Evolutionary conservation across 2,329 filamentous ascomycete species (phyloP), one percentile per base, ranked within the genome.

Genomic region (Diplodia mutila): DNA sequence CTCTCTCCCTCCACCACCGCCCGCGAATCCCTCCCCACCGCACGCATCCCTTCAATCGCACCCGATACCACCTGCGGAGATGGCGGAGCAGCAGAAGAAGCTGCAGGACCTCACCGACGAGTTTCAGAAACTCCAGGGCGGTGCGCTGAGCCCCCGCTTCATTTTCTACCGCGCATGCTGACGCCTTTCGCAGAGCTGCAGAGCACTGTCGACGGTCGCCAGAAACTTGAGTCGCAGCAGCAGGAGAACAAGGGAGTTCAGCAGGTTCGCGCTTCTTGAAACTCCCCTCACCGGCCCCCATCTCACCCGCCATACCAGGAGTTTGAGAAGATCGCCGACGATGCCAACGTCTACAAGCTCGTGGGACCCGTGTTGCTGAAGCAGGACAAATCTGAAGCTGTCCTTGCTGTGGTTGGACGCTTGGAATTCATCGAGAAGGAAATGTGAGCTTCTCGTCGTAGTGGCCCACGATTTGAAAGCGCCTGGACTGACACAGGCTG

Each of bases 281-380:
- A 21, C 6, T n/a, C 3, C 4, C 37, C 23, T 12, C 18, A 4
- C 48, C 51, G 51, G 34, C 16, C 37, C 3, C 6, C 25, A 25
- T 48, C 18, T 65, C 42, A 57, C 42, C 34, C 59, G 21, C 48
- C 18, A n/a, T 23, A 16, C 6, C 71, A 95, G 90, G 94, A 98
- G 80, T 98, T 98, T 78, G 85, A 88, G 49, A 85, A 86, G 65
- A 85, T 98, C 68, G 87, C 89, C 73, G 90, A 94, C 46, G 91
- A 90, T 73, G 91, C 96, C 75, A 92, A 89, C 71, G 97, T 99
- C 79, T 99, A 97, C 87, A 99, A 98, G 81, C 88, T 97, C 51
- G 89, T 97, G 55, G 95, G 95, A 0, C 95, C 95, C 0, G 92
- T 98, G 7, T 83, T 99, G 46, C 80, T 99, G 75, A 97, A 98